phyloP scores from a whole-genome alignment of 2,329 filamentous ascomycete species.

The Xylaria sp. region DNA sequence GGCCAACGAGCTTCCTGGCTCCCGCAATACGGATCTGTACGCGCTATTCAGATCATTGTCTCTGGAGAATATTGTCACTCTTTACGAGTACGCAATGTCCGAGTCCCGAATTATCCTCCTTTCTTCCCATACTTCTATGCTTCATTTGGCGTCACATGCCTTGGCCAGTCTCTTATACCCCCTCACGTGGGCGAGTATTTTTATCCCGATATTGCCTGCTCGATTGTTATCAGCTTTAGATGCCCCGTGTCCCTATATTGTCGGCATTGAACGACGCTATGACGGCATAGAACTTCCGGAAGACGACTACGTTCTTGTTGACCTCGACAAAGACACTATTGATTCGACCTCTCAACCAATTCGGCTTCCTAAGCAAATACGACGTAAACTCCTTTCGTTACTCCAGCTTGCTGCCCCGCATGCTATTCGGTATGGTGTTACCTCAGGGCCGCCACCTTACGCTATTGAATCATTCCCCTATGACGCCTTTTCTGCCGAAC shows the following conservation, averaged over 20 bases:
- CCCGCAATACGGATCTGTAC: constrained; percentile 89
- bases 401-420: constrained; percentile 90
- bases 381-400: constrained; percentile 85
- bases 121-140: constrained; percentile 94
- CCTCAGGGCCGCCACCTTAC: constrained; percentile 88
- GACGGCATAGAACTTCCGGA: constrained; percentile 85
- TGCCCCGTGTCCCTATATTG: constrained; percentile 94
- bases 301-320: constrained; percentile 93
- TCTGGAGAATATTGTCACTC: constrained; percentile 86
- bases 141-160: constrained; percentile 91
- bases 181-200: constrained; percentile 89
- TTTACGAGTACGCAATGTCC: constrained; percentile 91
- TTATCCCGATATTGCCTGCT: constrained; percentile 89
- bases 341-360: constrained; percentile 81
- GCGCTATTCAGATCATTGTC: constrained; percentile 89
- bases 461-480: constrained; percentile 91
- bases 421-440: constrained; percentile 83
- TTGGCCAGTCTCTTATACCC: constrained; percentile 86
- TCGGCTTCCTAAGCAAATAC: constrained; percentile 82
- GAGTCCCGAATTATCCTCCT: constrained; percentile 96
- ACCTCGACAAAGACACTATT: constrained; percentile 89
- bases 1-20: constrained; percentile 88
- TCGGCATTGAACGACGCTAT: constrained; percentile 92
- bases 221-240: constrained; percentile 89
- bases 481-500: constrained; percentile 88